phyloP scores from a whole-genome alignment of 495 filamentous ascomycete species.

The Glarea lozoyensis region DNA sequence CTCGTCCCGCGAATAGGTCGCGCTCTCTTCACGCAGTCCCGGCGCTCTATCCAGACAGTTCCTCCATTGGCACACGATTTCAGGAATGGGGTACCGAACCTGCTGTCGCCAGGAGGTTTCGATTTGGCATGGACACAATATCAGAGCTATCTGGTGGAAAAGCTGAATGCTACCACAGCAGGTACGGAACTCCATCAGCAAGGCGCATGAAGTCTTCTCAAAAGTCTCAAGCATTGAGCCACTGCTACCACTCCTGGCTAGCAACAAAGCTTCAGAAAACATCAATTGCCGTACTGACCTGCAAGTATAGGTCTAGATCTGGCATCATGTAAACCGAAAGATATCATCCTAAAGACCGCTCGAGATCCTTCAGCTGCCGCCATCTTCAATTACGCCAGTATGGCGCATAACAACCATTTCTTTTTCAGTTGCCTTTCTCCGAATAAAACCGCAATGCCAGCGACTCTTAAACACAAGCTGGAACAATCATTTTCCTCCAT shows the following conservation, averaged over 20 bases:
- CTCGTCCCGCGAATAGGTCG: conserved; percentile 17
- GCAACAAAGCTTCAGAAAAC: too few relatives aligned
- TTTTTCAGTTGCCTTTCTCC: conserved; percentile 62
- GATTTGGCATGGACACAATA: conserved; percentile 77
- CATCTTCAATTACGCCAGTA: conserved; percentile 90
- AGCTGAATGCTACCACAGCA: conserved; percentile 62
- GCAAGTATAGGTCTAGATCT: conserved; percentile 13
- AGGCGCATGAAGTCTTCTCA: too few relatives aligned
- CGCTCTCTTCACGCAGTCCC: conserved; percentile 7
- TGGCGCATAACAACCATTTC: conserved; percentile 94
- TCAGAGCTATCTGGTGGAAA: conserved; percentile 60
- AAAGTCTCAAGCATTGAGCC: too few relatives aligned
- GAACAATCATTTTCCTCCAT: conserved; percentile 64
- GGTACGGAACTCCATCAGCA: too few relatives aligned
- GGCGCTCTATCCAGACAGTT: conserved; percentile 41
- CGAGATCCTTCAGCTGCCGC: conserved; percentile 66
- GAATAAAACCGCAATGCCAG: conserved; percentile 38
- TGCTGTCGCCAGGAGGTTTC: conserved; percentile 59
- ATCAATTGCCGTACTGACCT: too few relatives aligned
- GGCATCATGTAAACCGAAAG: conserved; percentile 32
- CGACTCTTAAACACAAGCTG: conserved; percentile 39
- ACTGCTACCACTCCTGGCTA: too few relatives aligned
- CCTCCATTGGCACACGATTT: conserved; percentile 51
- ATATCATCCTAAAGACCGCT: conserved; percentile 66
- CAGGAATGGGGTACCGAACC: conserved; percentile 51